Percentiles rank a stretch among this genome's conserved stretches.
These are phyloP conservation scores for Xylaria acuta DNA, from an alignment of 495 filamentous ascomycete genomes.

Conservation along the genomic window DNA sequence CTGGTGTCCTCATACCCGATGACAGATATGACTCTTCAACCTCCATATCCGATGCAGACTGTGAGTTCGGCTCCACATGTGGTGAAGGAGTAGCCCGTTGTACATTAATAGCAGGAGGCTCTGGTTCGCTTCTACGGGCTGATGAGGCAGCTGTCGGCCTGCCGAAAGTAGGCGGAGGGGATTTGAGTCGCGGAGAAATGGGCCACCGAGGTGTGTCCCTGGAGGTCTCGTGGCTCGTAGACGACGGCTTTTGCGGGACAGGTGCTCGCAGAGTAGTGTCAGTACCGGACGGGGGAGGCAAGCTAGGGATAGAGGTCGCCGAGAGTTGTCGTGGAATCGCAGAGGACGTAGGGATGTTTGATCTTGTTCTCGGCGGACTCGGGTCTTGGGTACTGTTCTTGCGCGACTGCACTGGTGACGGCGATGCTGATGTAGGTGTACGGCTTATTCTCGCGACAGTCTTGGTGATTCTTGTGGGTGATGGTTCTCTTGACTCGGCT, in stretches of 20 bases:
- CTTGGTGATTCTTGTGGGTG: slow-evolving; percentile 49
- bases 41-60: slow-evolving; percentile 54
- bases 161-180: slow-evolving; percentile 66
- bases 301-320: slow-evolving; percentile 63
- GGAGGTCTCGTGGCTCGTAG: slow-evolving; percentile 57
- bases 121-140: slow-evolving; percentile 53
- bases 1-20: slow-evolving; percentile 67
- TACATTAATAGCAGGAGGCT: slow-evolving; percentile 60
- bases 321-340: slow-evolving; percentile 67
- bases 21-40: slow-evolving; percentile 59
- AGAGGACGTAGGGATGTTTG: slow-evolving; percentile 61
- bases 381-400: slow-evolving; percentile 72
- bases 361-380: slow-evolving; percentile 67
- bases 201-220: slow-evolving; percentile 68
- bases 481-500: slow-evolving; percentile 56
- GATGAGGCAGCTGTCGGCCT: slow-evolving; percentile 47
- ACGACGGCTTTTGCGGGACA: slow-evolving; percentile 63
- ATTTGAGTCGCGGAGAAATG: slow-evolving; percentile 68
- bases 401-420: slow-evolving; percentile 60
- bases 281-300: slow-evolving; percentile 58
- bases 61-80: slow-evolving; percentile 44
- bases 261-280: slow-evolving; percentile 67
- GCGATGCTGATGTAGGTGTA: slow-evolving; percentile 29
- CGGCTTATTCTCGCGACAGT: slow-evolving; percentile 37
- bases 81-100: slow-evolving; percentile 57